These are phyloP conservation scores for Batkoa obscura DNA, from an alignment of 371 early-diverging fungal species.

Conservation along the genomic window DNA sequence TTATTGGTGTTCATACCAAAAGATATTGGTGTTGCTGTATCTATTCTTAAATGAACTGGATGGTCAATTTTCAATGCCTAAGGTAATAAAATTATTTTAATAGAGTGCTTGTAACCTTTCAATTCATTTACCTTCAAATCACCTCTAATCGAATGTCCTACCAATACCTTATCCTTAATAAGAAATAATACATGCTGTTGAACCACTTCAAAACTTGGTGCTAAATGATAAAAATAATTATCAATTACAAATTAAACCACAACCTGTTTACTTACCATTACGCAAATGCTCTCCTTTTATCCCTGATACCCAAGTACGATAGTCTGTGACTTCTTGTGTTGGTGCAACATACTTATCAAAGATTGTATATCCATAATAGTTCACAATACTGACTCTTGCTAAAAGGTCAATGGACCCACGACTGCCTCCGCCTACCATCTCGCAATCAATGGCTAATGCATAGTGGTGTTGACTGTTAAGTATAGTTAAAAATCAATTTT, in stretches of 20 bases:
- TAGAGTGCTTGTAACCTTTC: too few relatives aligned
- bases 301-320: conserved; percentile 83
- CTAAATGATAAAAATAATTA: conserved; percentile 2
- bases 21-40: too few relatives aligned
- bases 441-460: conserved; percentile 97
- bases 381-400: conserved; percentile 83
- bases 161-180: conserved; percentile 58
- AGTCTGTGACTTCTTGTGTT: conserved; percentile 70
- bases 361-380: conserved; percentile 72
- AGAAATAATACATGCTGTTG: conserved; percentile 56
- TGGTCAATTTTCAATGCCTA: too few relatives aligned
- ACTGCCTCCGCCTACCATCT: conserved; percentile 94
- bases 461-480: too few relatives aligned
- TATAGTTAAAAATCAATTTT: too few relatives aligned
- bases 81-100: too few relatives aligned
- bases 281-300: conserved; percentile 58
- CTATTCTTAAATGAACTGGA: too few relatives aligned
- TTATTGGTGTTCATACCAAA: too few relatives aligned
- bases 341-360: conserved; percentile 76
- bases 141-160: conserved; percentile 81
- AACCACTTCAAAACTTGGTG: conserved; percentile 41
- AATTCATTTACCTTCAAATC: conserved; percentile 62
- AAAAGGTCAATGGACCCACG: conserved; percentile 58
- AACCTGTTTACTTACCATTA: conserved; percentile 14
- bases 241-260: background rate